Evolutionary conservation across 805 yeast species (phyloP).

Genomic region (Saccharomycopsis sp.): DNA sequence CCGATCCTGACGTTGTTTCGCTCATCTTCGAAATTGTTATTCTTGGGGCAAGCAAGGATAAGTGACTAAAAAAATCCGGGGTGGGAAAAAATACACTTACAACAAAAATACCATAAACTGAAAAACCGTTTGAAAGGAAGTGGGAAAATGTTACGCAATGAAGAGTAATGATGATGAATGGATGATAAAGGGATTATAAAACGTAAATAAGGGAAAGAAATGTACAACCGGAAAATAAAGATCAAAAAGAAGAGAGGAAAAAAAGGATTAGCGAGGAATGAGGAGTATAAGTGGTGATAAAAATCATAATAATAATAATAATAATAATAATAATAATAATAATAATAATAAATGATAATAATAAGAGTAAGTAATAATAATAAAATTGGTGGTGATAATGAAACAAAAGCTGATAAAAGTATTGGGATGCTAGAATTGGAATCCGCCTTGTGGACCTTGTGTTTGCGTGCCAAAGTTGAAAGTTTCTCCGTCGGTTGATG

Average conservation of each 20-base stretch:
- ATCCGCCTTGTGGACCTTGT: constrained; percentile 45
- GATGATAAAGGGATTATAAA: background rate
- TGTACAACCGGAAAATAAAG: background rate
- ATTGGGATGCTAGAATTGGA: constrained; percentile 32
- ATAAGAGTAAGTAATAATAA: constrained; percentile 4
- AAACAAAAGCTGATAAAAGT: background rate
- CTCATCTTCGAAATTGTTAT: background rate
- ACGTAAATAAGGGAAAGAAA: background rate
- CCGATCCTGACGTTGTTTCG: constrained; percentile 31
- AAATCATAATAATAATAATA: background rate
- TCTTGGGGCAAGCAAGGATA: too few species aligned
- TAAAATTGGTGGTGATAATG: background rate
- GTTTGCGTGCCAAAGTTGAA: constrained; percentile 78
- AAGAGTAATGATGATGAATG: background rate
- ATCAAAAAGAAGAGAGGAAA: background rate
- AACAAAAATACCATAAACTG: background rate
- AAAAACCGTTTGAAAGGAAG: background rate
- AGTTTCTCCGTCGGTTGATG: constrained; percentile 69
- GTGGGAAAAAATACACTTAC: background rate
- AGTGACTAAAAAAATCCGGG: background rate
- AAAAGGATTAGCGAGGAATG: background rate
- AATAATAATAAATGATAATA: constrained; percentile 1
- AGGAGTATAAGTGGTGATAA: background rate
- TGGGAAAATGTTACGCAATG: background rate
- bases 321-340: background rate